A percentile compares a stretch with the other conserved stretches of the same genome.
Evolutionary conservation across 202 grass and related monocot species (phyloP).

Genomic region (Elaeis oleifera): DNA sequence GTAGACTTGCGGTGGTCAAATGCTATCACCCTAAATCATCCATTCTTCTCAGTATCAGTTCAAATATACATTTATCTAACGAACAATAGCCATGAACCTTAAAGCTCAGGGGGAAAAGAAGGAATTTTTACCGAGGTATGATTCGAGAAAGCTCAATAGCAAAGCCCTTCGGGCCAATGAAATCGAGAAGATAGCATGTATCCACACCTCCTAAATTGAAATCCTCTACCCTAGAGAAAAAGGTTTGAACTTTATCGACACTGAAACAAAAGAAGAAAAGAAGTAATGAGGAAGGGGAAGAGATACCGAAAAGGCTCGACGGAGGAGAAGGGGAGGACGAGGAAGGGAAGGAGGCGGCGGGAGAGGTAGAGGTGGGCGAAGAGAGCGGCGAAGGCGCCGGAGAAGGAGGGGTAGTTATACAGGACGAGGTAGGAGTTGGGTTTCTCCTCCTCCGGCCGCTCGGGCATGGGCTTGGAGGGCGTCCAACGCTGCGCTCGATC

Average conservation of each 20-base stretch:
- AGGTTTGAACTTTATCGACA: background rate
- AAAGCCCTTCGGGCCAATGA: constrained; percentile 59
- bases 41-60: no score
- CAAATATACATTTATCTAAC: no score
- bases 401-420: constrained; percentile 91
- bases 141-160: constrained; percentile 51
- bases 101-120: no score
- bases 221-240: constrained; percentile 39
- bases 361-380: constrained; percentile 59
- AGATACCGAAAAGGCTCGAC: constrained; percentile 59
- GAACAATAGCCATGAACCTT: no score
- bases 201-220: constrained; percentile 39
- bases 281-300: background rate
- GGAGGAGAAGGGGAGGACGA: constrained; percentile 77
- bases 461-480: constrained; percentile 34
- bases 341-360: constrained; percentile 26
- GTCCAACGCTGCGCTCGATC: constrained; percentile 53
- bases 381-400: constrained; percentile 66
- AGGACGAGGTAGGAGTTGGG: constrained; percentile 43
- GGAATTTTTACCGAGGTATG: constrained; percentile 47
- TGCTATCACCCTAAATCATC: constrained; percentile 53
- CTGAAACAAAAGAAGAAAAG: background rate
- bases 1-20: constrained; percentile 79
- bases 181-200: constrained; percentile 86
- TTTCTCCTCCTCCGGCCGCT: background rate